These are phyloP conservation scores for Flaveria sonorensis DNA, from an alignment of 129 eudicot species.

Conservation along the genomic window DNA sequence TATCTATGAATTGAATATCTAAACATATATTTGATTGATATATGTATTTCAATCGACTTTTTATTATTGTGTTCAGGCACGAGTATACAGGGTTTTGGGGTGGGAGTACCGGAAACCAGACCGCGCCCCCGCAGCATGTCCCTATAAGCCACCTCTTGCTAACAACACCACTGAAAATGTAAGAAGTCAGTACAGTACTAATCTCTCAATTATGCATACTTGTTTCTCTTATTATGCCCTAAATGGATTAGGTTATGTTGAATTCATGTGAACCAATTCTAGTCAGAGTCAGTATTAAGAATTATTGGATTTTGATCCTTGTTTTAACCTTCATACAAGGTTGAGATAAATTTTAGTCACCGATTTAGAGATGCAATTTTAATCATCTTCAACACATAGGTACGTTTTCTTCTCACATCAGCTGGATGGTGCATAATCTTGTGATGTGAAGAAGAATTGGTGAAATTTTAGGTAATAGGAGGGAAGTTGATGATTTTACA, in stretches of 20 bases:
- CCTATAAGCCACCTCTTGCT: slow-evolving; percentile 60
- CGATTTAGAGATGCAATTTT: not conserved
- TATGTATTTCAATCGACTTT: not conserved
- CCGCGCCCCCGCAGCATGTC: slow-evolving; percentile 72
- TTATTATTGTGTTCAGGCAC: slow-evolving; percentile 42
- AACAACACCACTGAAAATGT: slow-evolving; percentile 38
- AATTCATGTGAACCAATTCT: not conserved
- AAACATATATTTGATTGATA: not conserved
- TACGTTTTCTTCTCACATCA: not conserved
- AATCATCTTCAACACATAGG: not conserved
- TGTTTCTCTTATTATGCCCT: not conserved
- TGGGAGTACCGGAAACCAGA: slow-evolving; percentile 78
- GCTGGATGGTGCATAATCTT: not conserved
- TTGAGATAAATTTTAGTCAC: not conserved
- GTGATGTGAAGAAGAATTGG: no score
- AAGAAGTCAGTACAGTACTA: not conserved
- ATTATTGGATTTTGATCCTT: not conserved
- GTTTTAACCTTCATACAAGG: not conserved
- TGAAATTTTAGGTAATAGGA: no score
- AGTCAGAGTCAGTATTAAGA: not conserved
- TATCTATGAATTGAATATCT: slow-evolving; percentile 30
- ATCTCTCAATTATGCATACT: not conserved
- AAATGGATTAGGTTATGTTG: not conserved
- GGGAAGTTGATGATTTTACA: not conserved
- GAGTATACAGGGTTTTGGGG: slow-evolving; percentile 59